Evolutionary conservation across 345 rosid species (phyloP).

Genomic region (Turritis glabra): DNA sequence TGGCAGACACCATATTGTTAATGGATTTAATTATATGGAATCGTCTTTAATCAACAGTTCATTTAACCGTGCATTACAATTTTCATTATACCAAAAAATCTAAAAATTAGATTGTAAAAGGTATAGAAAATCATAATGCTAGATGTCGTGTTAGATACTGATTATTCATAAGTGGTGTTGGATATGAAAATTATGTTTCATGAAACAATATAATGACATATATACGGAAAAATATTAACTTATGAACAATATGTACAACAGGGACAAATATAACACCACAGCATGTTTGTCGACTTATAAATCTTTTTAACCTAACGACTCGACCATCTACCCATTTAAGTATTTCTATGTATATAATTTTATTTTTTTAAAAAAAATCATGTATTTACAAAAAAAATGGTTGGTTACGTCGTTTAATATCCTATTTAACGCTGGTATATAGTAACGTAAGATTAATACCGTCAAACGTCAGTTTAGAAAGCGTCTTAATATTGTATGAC

Average conservation of each 20-base stretch:
- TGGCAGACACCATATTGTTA: not conserved
- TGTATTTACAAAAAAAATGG: no score
- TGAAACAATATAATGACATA: slow-evolving; percentile 8
- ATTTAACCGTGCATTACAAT: not conserved
- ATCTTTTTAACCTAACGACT: not conserved
- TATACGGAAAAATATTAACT: not conserved
- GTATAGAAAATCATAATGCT: not conserved
- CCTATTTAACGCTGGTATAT: no score
- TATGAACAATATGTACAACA: not conserved
- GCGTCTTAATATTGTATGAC: no score
- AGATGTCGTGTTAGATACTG: not conserved
- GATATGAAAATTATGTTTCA: not conserved
- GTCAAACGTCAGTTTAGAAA: no score
- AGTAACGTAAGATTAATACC: no score
- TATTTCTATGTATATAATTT: no score
- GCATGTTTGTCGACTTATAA: not conserved
- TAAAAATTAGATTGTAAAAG: not conserved
- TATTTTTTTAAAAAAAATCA: no score
- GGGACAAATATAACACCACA: not conserved
- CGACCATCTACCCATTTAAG: not conserved
- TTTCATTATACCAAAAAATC: not conserved
- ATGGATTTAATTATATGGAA: not conserved
- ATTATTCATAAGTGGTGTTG: not conserved
- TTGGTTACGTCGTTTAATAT: no score
- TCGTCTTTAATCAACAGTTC: not conserved